phyloP scores from a whole-genome alignment of 1,284 basidiomycete genomes.

The Austroboletus niveus region DNA sequence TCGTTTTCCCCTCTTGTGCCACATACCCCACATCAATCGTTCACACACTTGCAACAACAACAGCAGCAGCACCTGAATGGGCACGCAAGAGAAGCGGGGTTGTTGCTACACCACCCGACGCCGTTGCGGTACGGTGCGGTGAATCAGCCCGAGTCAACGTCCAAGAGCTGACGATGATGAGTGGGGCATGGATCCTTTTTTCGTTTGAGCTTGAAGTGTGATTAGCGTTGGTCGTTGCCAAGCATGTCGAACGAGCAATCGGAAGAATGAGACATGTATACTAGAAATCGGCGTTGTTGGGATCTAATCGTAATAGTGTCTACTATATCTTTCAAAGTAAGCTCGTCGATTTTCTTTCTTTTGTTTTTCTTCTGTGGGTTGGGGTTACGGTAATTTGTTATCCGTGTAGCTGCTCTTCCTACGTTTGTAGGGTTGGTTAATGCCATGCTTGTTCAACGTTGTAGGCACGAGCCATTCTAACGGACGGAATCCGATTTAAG shows the following conservation, averaged over 20 bases:
- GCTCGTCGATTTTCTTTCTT: no score
- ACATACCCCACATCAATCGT: conserved; percentile 13
- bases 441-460: no score
- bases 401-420: neutral
- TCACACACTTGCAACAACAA: neutral
- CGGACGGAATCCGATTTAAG: no score
- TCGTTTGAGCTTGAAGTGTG: neutral
- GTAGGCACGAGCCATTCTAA: no score
- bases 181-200: neutral
- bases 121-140: conserved; percentile 21
- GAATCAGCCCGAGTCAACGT: neutral
- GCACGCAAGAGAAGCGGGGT: conserved; percentile 3
- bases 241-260: neutral
- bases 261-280: neutral
- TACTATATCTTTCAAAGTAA: no score
- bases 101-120: conserved; percentile 8
- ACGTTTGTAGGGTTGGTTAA: no score
- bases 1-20: conserved; percentile 12
- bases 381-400: no score
- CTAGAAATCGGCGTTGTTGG: neutral
- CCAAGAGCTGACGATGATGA: conserved; percentile 11
- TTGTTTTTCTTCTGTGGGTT: neutral
- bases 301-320: neutral
- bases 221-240: no score
- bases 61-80: neutral